phyloP scores from a whole-genome alignment of 2,329 filamentous ascomycete species.

The Achaetomium macrosporum region DNA sequence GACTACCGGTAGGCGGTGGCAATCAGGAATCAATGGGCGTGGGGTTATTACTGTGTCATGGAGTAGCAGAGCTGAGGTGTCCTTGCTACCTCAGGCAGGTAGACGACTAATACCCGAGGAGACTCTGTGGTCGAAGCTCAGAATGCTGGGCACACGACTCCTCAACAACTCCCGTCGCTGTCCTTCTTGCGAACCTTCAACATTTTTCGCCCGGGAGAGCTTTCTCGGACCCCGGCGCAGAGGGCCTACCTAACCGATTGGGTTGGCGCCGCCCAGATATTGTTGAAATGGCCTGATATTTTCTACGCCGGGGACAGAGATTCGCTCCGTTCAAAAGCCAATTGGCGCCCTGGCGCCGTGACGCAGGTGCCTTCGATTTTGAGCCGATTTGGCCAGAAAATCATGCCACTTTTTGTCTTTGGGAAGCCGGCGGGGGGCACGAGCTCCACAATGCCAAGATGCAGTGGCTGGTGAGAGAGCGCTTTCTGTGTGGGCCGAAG shows the following conservation, averaged over 20 bases:
- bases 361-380: slow-evolving; percentile 22
- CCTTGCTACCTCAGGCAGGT: too few species aligned
- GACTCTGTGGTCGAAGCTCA: too few species aligned
- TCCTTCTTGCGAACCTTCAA: not conserved
- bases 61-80: too few species aligned
- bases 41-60: too few species aligned
- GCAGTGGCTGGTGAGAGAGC: slow-evolving; percentile 17
- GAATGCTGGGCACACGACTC: too few species aligned
- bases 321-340: slow-evolving; percentile 13
- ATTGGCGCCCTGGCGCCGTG: slow-evolving; percentile 22
- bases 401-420: slow-evolving; percentile 27
- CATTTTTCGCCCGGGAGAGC: not conserved
- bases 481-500: slow-evolving; percentile 12
- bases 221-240: not conserved
- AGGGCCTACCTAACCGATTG: slow-evolving; percentile 10
- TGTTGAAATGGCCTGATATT: slow-evolving; percentile 23
- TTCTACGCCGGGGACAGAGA: slow-evolving; percentile 9
- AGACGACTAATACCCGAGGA: too few species aligned
- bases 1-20: not conserved
- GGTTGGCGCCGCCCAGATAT: slow-evolving; percentile 10
- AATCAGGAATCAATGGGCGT: too few species aligned
- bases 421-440: slow-evolving; percentile 17
- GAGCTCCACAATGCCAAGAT: slow-evolving; percentile 4
- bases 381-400: slow-evolving; percentile 25
- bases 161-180: not conserved